phyloP scores from a whole-genome alignment of 2,329 filamentous ascomycete species.

The Exophiala lecanii-corni region DNA sequence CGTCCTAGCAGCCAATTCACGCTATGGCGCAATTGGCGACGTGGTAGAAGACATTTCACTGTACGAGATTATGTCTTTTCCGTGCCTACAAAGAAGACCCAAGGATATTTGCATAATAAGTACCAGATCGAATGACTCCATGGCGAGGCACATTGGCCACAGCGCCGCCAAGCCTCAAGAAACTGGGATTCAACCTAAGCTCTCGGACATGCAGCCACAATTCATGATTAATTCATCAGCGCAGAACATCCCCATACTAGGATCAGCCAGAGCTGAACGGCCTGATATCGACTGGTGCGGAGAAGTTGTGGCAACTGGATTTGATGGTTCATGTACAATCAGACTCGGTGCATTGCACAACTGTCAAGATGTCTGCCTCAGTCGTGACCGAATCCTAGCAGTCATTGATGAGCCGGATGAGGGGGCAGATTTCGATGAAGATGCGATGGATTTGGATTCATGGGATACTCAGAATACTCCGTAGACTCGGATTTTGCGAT shows the following conservation, averaged over 20 bases:
- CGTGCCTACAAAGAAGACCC: slow-evolving; percentile 45
- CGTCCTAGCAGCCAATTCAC: slow-evolving; percentile 40
- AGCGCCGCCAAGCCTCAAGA: neutral
- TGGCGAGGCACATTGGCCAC: no score
- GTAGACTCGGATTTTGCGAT: slow-evolving; percentile 25
- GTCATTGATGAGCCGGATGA: slow-evolving; percentile 35
- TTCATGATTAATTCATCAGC: neutral
- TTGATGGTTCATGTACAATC: slow-evolving; percentile 51
- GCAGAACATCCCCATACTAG: neutral
- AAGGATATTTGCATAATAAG: slow-evolving; percentile 49
- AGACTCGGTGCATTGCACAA: slow-evolving; percentile 48
- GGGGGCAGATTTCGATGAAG: slow-evolving; percentile 31
- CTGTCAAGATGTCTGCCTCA: slow-evolving; percentile 48
- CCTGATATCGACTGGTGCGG: slow-evolving; percentile 48
- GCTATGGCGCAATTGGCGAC: slow-evolving; percentile 40
- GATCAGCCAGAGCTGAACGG: neutral
- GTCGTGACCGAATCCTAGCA: slow-evolving; percentile 46
- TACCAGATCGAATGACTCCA: neutral
- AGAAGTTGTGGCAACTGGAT: slow-evolving; percentile 50
- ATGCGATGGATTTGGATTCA: slow-evolving; percentile 32
- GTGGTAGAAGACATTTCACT: slow-evolving; percentile 50
- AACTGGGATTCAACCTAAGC: neutral
- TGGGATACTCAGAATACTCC: no score
- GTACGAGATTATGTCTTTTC: slow-evolving; percentile 53
- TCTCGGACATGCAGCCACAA: neutral